phyloP scores from a whole-genome alignment of 2,329 filamentous ascomycete genomes.

The Fonsecaea monophora region DNA sequence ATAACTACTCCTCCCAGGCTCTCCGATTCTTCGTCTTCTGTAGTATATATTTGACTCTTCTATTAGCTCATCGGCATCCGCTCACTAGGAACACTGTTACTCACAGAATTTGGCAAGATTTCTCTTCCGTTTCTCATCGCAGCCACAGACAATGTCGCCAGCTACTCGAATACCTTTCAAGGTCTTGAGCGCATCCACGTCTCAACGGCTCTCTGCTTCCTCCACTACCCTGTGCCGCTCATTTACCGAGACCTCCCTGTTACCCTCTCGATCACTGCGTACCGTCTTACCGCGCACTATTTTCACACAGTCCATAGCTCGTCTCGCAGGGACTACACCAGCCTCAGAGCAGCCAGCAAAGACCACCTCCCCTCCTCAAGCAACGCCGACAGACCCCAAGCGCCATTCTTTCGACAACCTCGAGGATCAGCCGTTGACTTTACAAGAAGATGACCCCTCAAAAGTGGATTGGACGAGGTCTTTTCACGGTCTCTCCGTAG shows the following conservation, averaged over 20 bases:
- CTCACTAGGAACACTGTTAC: neutral
- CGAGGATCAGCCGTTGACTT: constrained; percentile 54
- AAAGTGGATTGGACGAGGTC: constrained; percentile 82
- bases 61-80: neutral
- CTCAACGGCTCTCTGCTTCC: constrained; percentile 38
- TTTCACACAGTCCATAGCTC: constrained; percentile 26
- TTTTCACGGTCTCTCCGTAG: constrained; percentile 76
- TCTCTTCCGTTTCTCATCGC: neutral
- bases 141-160: constrained; percentile 16
- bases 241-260: neutral
- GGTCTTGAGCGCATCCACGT: constrained; percentile 5
- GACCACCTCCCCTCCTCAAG: constrained; percentile 13
- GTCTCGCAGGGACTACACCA: constrained; percentile 24
- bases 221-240: constrained; percentile 15
- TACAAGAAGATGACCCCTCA: constrained; percentile 54
- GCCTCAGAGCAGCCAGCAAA: constrained; percentile 22
- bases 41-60: neutral
- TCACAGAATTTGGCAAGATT: neutral
- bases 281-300: constrained; percentile 21
- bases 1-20: neutral
- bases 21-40: neutral
- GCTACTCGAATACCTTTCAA: constrained; percentile 19
- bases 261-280: constrained; percentile 5
- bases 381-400: constrained; percentile 24
- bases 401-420: constrained; percentile 25